Evolutionary conservation across 495 filamentous ascomycete species (phyloP), one percentile per base, ranked within the genome.

Genomic region (Trichoderma erinaceum): DNA sequence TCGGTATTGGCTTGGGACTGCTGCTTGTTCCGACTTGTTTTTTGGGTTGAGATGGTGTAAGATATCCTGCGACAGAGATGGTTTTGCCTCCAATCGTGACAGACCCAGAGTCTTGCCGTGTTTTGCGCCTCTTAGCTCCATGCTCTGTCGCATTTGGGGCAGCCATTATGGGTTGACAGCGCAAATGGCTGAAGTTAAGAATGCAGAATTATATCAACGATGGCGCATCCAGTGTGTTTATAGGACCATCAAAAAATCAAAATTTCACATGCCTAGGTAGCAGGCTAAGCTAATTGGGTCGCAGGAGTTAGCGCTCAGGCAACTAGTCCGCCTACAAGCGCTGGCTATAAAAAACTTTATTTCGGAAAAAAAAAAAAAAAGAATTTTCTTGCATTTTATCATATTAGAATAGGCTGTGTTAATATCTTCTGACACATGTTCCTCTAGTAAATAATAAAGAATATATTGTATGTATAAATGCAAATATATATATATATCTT

Each of bases 1-100:
- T 3, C 7, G 12, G 23, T 18, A 12, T 27, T 32, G 23, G 23
- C 25, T 61, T 61, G 2, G 27, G 56, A n/a, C 12, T 15, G 23
- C 16, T 61, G 23, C 16, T 61, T 32, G 56, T 13, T 32, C 32
- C 56, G 23, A 18, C 25, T 32, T 27, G 56, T 32, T 32, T 38
- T 5, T 38, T 61, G 27, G 56, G 56, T 16, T 13, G 12, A n/a
- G 56, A 61, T 3, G 67, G 48, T 21, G 44, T 50, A n/a, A 68
- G 58, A 64, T 68, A 68, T 68, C 67, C 67, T 29, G 61, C 58
- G 2, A 68, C 15, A 5, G 56, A 63, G 58, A 68, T 63, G 58
- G 18, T 11, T 41, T 63, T 68, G 23, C 58, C 52, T 8, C 67
- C 67, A 46, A 68, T 44, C 13, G 27, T 43, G 21, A 68, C 41